phyloP scores from a whole-genome alignment of 805 yeast genomes.

The Yarrowia hollandica region DNA sequence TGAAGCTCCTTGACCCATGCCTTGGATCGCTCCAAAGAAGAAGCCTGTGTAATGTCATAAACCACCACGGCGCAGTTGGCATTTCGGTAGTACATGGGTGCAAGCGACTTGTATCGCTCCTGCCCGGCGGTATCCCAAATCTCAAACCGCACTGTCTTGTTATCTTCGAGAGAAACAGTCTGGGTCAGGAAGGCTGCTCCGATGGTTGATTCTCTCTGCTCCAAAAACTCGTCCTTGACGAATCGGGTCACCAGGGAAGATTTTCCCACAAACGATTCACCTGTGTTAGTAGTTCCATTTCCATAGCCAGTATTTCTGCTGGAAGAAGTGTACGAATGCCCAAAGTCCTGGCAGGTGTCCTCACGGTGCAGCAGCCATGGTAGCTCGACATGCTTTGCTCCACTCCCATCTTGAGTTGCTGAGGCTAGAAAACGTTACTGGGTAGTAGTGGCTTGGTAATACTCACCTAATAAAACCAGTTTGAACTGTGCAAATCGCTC shows the following conservation, averaged over 20 bases:
- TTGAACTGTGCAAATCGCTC: constrained; percentile 55
- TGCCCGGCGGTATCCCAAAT: constrained; percentile 94
- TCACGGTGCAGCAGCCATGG: no score
- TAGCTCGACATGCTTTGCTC: no score
- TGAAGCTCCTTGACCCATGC: constrained; percentile 91
- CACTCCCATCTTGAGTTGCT: no score
- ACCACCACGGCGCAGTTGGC: constrained; percentile 85
- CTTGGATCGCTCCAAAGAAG: constrained; percentile 73
- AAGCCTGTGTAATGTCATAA: constrained; percentile 68
- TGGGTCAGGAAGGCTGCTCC: constrained; percentile 99
- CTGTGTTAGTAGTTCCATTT: constrained; percentile 32
- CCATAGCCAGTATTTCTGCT: no score
- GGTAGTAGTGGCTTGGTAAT: no score
- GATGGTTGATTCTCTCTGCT: constrained; percentile 82
- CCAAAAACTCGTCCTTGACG: constrained; percentile 67
- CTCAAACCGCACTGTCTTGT: constrained; percentile 50
- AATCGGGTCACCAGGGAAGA: constrained; percentile 80
- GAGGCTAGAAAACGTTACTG: no score
- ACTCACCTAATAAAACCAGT: constrained; percentile 64
- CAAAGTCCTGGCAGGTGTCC: no score
- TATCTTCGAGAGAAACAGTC: constrained; percentile 52
- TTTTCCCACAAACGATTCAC: constrained; percentile 82
- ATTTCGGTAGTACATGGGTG: constrained; percentile 81
- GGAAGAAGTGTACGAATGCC: no score
- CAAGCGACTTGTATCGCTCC: constrained; percentile 76